These are phyloP conservation scores for Isatis tinctoria DNA, from an alignment of 345 rosid species.

Conservation along the genomic window DNA sequence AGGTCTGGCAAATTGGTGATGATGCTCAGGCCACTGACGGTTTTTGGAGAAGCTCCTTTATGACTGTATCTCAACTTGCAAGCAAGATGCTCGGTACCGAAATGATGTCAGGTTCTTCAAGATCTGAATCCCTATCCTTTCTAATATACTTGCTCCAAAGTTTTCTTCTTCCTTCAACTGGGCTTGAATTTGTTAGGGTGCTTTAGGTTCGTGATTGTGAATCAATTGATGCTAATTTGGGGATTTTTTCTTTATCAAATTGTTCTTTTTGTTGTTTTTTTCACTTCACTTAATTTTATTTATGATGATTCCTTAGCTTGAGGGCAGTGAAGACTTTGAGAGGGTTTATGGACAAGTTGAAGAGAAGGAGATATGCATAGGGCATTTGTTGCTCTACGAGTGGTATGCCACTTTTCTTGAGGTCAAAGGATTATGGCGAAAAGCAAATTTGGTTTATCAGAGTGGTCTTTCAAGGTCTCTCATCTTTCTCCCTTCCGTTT, in stretches of 20 bases:
- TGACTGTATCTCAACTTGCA: constrained; percentile 54
- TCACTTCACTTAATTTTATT: not conserved
- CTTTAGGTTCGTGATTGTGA: not conserved
- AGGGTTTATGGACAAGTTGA: constrained; percentile 55
- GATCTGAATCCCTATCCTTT: constrained; percentile 42
- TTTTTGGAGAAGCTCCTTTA: constrained; percentile 44
- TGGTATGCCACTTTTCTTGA: constrained; percentile 78
- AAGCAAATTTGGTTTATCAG: constrained; percentile 60
- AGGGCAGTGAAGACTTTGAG: constrained; percentile 53
- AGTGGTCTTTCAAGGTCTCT: constrained; percentile 69
- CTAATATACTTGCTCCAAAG: not conserved
- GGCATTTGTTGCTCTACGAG: constrained; percentile 59
- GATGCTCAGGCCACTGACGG: no score
- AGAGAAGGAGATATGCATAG: constrained; percentile 46
- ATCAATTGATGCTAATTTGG: not conserved
- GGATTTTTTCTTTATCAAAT: no score
- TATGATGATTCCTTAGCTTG: constrained; percentile 43
- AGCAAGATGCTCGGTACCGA: constrained; percentile 51
- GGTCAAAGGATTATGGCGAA: constrained; percentile 63
- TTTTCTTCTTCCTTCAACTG: not conserved
- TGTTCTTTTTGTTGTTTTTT: no score
- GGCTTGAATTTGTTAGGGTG: not conserved
- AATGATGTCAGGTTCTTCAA: constrained; percentile 87
- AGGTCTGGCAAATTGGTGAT: no score
- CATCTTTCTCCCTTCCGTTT: not conserved